A percentile compares a stretch with the other conserved stretches of the same genome.
These are phyloP conservation scores for Micractinium sp. DNA, from an alignment of 139 green algal genomes.

Conservation along the genomic window DNA sequence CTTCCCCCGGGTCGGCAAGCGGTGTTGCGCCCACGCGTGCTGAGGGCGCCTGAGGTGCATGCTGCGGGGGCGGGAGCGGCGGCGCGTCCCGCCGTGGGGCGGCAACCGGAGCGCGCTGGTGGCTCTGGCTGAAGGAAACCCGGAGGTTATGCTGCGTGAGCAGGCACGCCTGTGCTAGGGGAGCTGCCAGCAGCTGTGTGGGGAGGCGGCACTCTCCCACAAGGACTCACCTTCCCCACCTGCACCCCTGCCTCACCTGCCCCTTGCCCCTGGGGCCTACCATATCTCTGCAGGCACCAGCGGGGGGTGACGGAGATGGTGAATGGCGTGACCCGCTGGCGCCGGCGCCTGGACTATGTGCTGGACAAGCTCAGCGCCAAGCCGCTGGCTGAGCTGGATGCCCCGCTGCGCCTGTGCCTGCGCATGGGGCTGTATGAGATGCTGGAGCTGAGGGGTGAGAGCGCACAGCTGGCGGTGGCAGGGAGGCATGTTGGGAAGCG, in stretches of 20 bases:
- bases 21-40: too few species aligned
- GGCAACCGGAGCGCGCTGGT: too few species aligned
- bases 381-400: constrained; percentile 29
- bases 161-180: not conserved
- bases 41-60: too few species aligned
- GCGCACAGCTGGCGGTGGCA: not conserved
- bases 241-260: not conserved
- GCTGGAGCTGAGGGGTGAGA: constrained; percentile 42
- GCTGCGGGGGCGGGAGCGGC: too few species aligned
- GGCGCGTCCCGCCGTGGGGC: too few species aligned
- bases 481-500: too few species aligned
- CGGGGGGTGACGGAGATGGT: constrained; percentile 70
- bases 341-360: constrained; percentile 63
- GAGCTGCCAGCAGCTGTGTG: not conserved
- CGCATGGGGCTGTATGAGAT: constrained; percentile 82
- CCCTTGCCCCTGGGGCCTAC: not conserved
- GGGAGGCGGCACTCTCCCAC: too few species aligned
- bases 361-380: constrained; percentile 23
- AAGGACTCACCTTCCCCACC: not conserved
- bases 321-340: constrained; percentile 62
- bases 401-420: constrained; percentile 60
- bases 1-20: too few species aligned
- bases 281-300: not conserved
- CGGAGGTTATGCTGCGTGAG: not conserved
- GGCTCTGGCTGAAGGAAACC: too few species aligned